Conservation (phyloP, 768 basidiomycete genomes). For the Leccinum rimulosum region DNA sequence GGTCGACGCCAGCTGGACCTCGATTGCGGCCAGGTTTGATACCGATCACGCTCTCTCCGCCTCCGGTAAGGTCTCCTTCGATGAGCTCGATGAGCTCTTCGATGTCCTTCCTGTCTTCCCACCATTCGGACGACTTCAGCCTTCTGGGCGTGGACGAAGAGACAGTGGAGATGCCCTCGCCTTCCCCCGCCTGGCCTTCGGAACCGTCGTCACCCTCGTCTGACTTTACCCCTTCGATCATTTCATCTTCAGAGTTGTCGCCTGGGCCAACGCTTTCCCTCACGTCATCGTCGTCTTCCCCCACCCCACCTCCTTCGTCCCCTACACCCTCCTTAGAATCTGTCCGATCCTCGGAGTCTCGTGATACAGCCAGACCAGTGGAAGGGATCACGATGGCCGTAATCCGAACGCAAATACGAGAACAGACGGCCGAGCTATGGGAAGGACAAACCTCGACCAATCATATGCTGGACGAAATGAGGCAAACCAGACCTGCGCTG, state of each 20-base stretch:
- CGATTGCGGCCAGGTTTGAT: slow-evolving; percentile 24
- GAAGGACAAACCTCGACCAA: slow-evolving; percentile 62
- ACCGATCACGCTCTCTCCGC: slow-evolving; percentile 42
- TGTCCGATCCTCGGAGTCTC: slow-evolving; percentile 27
- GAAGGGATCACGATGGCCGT: slow-evolving; percentile 38
- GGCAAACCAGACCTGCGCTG: slow-evolving; percentile 41
- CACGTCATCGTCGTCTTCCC: slow-evolving; percentile 34
- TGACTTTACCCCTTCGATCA: slow-evolving; percentile 32
- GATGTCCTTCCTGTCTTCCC: slow-evolving; percentile 51
- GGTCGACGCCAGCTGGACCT: slow-evolving; percentile 25
- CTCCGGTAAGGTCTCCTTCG: slow-evolving; percentile 40
- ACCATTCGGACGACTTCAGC: slow-evolving; percentile 72
- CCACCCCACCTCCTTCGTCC: slow-evolving; percentile 36
- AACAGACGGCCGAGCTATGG: slow-evolving; percentile 57
- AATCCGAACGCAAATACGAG: slow-evolving; percentile 53
- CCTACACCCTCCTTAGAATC: slow-evolving; percentile 32
- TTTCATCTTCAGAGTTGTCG: slow-evolving; percentile 34
- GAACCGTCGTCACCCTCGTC: slow-evolving; percentile 27
- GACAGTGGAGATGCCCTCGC: slow-evolving; percentile 18
- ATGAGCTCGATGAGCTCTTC: slow-evolving; percentile 35
- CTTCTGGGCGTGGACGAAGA: slow-evolving; percentile 39
- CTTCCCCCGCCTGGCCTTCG: slow-evolving; percentile 39
- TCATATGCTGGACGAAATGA: slow-evolving; percentile 60
- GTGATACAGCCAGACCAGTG: slow-evolving; percentile 36
- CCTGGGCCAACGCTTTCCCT: slow-evolving; percentile 39